Evolutionary conservation across 2,329 filamentous ascomycete species (phyloP).

Genomic region (Diaporthe citrichinensis): DNA sequence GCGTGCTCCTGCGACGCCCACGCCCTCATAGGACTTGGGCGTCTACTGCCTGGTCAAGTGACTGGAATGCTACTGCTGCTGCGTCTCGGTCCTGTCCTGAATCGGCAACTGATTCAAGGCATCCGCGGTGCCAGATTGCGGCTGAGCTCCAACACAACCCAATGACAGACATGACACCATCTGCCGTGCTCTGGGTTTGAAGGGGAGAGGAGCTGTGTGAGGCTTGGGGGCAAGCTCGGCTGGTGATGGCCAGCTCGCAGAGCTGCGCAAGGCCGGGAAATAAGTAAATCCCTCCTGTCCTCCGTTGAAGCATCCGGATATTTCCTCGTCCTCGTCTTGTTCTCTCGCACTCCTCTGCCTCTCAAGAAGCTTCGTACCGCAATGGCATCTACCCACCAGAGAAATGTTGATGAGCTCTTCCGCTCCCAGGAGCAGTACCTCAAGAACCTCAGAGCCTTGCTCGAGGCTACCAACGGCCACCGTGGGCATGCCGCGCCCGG

Average conservation of each 20-base stretch:
- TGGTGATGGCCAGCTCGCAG: not conserved
- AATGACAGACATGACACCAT: constrained; percentile 17
- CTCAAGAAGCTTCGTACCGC: not conserved
- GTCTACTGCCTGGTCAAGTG: constrained; percentile 19
- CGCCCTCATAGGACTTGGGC: constrained; percentile 11
- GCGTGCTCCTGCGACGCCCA: not conserved
- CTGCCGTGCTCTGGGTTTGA: constrained; percentile 9
- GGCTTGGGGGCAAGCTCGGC: constrained; percentile 4
- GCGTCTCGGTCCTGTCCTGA: not conserved
- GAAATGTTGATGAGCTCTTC: constrained; percentile 32
- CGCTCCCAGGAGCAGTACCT: constrained; percentile 37
- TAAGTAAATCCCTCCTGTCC: not conserved
- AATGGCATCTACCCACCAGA: constrained; percentile 30
- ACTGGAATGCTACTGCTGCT: constrained; percentile 19
- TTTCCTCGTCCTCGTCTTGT: not conserved
- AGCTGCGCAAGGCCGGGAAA: not conserved
- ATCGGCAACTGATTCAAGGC: constrained; percentile 17
- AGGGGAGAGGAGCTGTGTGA: not conserved
- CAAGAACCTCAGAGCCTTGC: constrained; percentile 26
- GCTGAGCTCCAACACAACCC: constrained; percentile 26
- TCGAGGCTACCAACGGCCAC: constrained; percentile 2
- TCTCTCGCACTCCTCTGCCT: not conserved
- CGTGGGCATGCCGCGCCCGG: not conserved
- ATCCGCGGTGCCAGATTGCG: constrained; percentile 16
- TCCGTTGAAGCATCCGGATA: not conserved